Evolutionary conservation across 805 yeast genomes (phyloP).

Genomic region (Saccharomycopsis oosterbeekiorum): DNA sequence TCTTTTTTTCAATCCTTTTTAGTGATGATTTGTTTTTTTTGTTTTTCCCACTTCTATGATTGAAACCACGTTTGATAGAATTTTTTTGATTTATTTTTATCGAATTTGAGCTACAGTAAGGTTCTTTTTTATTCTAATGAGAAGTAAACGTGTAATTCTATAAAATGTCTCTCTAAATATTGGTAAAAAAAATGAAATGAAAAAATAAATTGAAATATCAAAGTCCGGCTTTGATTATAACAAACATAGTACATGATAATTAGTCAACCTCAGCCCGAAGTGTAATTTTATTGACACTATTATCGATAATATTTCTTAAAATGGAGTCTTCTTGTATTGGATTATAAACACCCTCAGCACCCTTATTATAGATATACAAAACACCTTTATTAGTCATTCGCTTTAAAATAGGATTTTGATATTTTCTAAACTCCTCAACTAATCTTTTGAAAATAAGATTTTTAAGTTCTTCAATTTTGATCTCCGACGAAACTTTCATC

Average conservation of each 20-base stretch:
- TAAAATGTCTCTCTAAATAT: too few relatives aligned
- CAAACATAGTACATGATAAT: neutral
- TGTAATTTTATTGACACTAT: slow-evolving; percentile 15
- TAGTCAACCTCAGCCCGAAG: slow-evolving; percentile 18
- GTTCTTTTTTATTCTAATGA: neutral
- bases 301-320: slow-evolving; percentile 11
- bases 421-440: slow-evolving; percentile 10
- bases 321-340: slow-evolving; percentile 15
- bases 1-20: too few relatives aligned
- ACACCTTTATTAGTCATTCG: slow-evolving; percentile 5
- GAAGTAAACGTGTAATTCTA: too few relatives aligned
- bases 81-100: neutral
- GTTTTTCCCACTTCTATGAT: neutral
- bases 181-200: neutral
- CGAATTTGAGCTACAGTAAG: neutral
- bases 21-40: too few relatives aligned
- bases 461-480: slow-evolving; percentile 12
- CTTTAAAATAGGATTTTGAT: neutral
- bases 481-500: slow-evolving; percentile 13
- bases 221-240: neutral
- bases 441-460: slow-evolving; percentile 13
- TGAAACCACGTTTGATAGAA: too few relatives aligned
- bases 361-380: slow-evolving; percentile 13
- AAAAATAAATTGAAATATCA: neutral
- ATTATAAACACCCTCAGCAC: slow-evolving; percentile 16